Percentiles rank a stretch among this genome's conserved stretches.
phyloP scores from a whole-genome alignment of 352 stramenopile genomes.

The Phytophthora colocasiae region DNA sequence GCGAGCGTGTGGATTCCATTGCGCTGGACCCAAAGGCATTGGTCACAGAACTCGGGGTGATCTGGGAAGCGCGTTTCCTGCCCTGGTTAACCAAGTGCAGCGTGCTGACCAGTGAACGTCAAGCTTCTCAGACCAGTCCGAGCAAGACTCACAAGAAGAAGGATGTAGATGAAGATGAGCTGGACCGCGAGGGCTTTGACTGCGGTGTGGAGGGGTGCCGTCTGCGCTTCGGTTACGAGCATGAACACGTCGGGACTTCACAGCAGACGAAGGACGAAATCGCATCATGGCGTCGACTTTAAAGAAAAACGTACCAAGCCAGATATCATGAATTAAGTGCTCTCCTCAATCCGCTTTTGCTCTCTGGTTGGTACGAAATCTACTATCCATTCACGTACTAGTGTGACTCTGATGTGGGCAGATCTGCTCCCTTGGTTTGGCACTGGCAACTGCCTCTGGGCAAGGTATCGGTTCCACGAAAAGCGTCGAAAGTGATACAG shows the following conservation, averaged over 20 bases:
- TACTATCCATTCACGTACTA: background rate
- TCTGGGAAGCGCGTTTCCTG: slow-evolving; percentile 67
- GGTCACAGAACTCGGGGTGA: slow-evolving; percentile 31
- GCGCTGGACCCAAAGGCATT: slow-evolving; percentile 50
- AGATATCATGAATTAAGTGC: slow-evolving; percentile 24
- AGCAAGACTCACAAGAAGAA: slow-evolving; percentile 16
- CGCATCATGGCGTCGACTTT: slow-evolving; percentile 55
- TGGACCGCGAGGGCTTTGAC: slow-evolving; percentile 54
- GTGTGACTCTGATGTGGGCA: slow-evolving; percentile 16
- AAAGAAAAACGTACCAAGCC: slow-evolving; percentile 16
- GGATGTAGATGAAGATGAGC: slow-evolving; percentile 23
- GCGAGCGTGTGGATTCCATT: slow-evolving; percentile 56
- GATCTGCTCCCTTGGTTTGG: slow-evolving; percentile 7
- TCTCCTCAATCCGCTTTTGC: slow-evolving; percentile 7
- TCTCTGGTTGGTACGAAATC: slow-evolving; percentile 3
- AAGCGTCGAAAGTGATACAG: slow-evolving; percentile 18
- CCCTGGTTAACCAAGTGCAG: slow-evolving; percentile 72
- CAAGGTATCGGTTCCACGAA: slow-evolving; percentile 17
- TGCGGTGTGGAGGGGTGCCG: slow-evolving; percentile 67
- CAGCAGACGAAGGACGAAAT: slow-evolving; percentile 67
- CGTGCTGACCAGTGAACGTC: slow-evolving; percentile 55
- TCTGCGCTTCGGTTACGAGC: slow-evolving; percentile 70
- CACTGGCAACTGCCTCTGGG: background rate
- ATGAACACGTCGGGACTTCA: slow-evolving; percentile 74
- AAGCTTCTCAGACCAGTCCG: slow-evolving; percentile 20